Evolutionary conservation across 2,329 filamentous ascomycete genomes (phyloP), one percentile per base, ranked within the genome.

Genomic region (Fusarium verrucosum): DNA sequence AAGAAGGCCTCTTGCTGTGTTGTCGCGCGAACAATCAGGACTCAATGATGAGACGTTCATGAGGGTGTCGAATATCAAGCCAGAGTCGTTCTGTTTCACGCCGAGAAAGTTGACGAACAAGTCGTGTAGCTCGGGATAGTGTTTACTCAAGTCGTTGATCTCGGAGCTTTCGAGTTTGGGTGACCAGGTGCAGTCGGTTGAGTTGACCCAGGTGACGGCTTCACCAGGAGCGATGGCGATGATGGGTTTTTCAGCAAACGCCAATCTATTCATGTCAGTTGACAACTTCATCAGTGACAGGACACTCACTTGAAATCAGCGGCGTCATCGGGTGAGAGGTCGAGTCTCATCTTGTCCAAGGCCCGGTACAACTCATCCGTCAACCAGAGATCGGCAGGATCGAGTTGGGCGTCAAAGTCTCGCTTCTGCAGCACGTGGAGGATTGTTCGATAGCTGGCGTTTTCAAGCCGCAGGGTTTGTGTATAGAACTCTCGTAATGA

Each of bases 401-500:
- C 65, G 5, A 67, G 65, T 20, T 56, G 35, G 16, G 56, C 53
- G 33, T 66, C 62, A 17, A 68, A 68, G 28, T 66, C 62, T 7
- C 52, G 65, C 49, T 50, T 66, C 26, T 68, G 61, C 28, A 68
- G 22, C 13, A 70, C 61, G n/a, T 56, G 51, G 2, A 69, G 14
- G 5, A 69, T 44, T 1, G 62, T 68, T 5, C 17, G 28, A 11
- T 53, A 69, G 11, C 66, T 56, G 28, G 63, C 67, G 7, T 53
- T 68, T 16, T 66, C 51, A 46, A 69, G 53, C 22, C 40, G 22
- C 7, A 69, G 53, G 14, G 61, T 69, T 26, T 65, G 58, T 26
- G 61, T 50, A 38, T 70, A 70, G 42, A 69, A 70, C 22, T 69
- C 66, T 43, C 66, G 62, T 45, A 69, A 42, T 7, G 61, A 67